These are phyloP conservation scores for Akanthomyces uredinophilus DNA, from an alignment of 2,329 filamentous ascomycete genomes.

Conservation along the genomic window DNA sequence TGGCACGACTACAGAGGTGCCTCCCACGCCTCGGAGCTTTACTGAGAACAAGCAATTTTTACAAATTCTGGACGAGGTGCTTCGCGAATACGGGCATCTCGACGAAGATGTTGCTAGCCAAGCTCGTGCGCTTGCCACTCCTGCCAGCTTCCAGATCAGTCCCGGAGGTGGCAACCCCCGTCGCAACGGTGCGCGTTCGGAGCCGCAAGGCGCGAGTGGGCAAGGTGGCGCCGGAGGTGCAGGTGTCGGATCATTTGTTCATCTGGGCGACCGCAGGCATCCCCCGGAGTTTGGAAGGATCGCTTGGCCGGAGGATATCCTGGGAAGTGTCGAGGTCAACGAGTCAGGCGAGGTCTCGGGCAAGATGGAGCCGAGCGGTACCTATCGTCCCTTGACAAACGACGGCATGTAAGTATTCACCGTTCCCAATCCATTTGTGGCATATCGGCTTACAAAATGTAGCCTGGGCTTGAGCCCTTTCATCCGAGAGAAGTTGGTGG, in stretches of 20 bases:
- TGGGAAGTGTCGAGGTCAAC: conserved; percentile 63
- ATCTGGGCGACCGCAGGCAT: conserved; percentile 59
- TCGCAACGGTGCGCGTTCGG: conserved; percentile 22
- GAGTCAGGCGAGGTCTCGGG: conserved; percentile 52
- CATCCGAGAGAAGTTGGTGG: conserved; percentile 45
- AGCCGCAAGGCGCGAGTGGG: conserved; percentile 46
- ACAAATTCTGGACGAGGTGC: conserved; percentile 52
- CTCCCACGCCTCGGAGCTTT: conserved; percentile 57
- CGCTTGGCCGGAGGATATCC: conserved; percentile 64
- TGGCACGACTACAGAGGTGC: conserved; percentile 53
- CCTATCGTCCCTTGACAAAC: conserved; percentile 59
- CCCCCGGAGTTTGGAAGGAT: conserved; percentile 64
- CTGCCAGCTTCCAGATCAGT: conserved; percentile 49
- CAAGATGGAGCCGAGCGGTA: conserved; percentile 54
- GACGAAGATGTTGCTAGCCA: conserved; percentile 53
- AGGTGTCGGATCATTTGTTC: conserved; percentile 57
- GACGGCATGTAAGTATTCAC: conserved; percentile 57
- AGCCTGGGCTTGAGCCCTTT: conserved; percentile 52
- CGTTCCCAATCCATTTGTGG: neutral
- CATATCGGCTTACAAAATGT: conserved; percentile 20
- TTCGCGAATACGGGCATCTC: conserved; percentile 48
- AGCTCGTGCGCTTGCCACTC: conserved; percentile 55
- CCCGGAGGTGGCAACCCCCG: conserved; percentile 48
- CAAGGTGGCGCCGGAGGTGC: conserved; percentile 58
- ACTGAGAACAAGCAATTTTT: conserved; percentile 55